Base-by-base conservation (phyloP, 2,329 filamentous ascomycete species). In the Aureobasidium subglaciale region DNA sequence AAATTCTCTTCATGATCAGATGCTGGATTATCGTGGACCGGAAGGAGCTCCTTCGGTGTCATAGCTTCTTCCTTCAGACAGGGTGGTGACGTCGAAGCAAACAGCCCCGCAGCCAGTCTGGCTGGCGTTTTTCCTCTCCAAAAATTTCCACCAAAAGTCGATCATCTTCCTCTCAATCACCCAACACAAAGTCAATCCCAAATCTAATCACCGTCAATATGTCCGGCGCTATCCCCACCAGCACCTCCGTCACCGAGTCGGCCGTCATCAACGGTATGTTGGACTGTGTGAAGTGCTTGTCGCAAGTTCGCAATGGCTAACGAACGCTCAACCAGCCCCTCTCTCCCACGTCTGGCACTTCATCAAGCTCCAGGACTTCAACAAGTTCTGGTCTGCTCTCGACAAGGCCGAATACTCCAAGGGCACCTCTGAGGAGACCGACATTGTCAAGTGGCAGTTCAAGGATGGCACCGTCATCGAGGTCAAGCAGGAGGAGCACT, bases 401-500 rank as follows among this genome's bases (percentile, higher is more conserved):
- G 73, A 78, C 60, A 78, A 78, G 66, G 81, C 78, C 68, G 82
- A 86, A 68, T 77, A 74, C 63, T 81, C 84, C 70, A 84, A 85
- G 74, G 83, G 81, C 49, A 70, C 77, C 13, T 78, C 75, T 52
- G 69, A 73, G 34, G 84, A 87, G 70, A 82, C 84, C 41, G 84
- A 87, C 63, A 72, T 87, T 56, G 79, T 86, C 64, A 79, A 79
- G 69, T 88, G 85, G 85, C 80, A 77, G 18, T 88, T 88, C 76
- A 82, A 83, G 68, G 85, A 88, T 64, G 84, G 83, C 48, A 82
- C 79, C 25, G 78, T 81, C 55, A 72, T 86, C 18, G 84, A 88
- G 69, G 82, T 88, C 62, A 88, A 88, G 81, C 83, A 86, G 74
- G 85, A 88, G 71, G 85, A 87, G 75, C 84, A 88, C 73, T 85